Evolutionary conservation across 2,329 filamentous ascomycete genomes (phyloP), one percentile per base, ranked within the genome.

Genomic region (Diplodia seriata): DNA sequence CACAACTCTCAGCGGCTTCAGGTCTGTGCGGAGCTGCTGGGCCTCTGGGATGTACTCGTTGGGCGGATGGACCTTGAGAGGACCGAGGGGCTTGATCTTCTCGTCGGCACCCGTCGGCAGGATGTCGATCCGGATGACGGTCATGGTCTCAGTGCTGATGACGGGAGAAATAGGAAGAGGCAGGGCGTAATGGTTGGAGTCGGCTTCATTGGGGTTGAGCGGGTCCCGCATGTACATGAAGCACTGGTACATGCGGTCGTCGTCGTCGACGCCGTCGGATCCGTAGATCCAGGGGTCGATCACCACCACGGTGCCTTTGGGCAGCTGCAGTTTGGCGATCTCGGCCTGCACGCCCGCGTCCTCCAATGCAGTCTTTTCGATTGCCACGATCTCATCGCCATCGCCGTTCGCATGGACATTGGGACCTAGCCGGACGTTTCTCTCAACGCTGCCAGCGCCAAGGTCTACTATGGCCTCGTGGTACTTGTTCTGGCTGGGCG

Each of bases 271-370:
- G n/a, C 82, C 83, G 72, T 84, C 82, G 12, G 81, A 77, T 9
- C 82, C 87, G 70, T 92, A 93, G 47, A 91, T 91, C 91, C 90
- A 93, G 0, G 86, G 86, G 70, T 89, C 87, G 62, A 83, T 81
- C 69, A 87, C 84, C 23, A 89, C 81, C 1, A 82, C 82, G 7
- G 86, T 82, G 23, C 85, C 86, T 70, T 85, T 77, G 0, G 87
- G 87, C 0, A 89, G 80, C 68, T 88, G 76, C 69, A 89, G 71
- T 72, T 89, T 89, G 40, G 83, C 84, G 67, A 89, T 82, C 70
- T 87, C 87, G 2, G 84, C 85, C 72, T 87, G 80, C 9, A 89
- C 87, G 3, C 80, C 81, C 33, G 83, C 82, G 70, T 89, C 85
- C 53, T 81, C 81, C 14, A 89, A 77, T n/a, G 83, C 86, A 40